Base-by-base conservation (phyloP, 371 early-diverging fungal species). In the Mycotypha africana region DNA sequence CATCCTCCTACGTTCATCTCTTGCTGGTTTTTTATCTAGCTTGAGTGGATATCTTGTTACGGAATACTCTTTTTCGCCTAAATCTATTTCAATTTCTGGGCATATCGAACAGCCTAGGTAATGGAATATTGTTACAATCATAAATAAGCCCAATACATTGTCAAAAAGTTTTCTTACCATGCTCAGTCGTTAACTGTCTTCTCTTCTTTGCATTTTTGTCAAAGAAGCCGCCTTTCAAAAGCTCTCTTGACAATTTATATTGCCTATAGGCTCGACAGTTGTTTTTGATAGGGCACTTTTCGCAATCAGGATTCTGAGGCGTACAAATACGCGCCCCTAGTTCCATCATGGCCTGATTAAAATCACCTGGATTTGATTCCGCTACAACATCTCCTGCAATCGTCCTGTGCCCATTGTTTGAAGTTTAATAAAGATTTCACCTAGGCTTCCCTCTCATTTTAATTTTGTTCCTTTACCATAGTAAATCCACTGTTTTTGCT, bases 321-420 rank as follows among this genome's bases (percentile, higher is more conserved):
- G 85, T 86, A 57, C 92, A 92, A 0, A 92, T 58, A n/a, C 76
- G 69, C 3, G 89, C 85, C 1, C 90, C 92, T 2, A 89, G 60
- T 51, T 92, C 92, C 92, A 92, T 92, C 42, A 89, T 38, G 3
- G 87, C 86, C 51, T 92, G 89, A 51, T 92, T 92, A 48, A 84
- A 89, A 42, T 88, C 82, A 11, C 92, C 92, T 3, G 89, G 87
- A 2, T 79, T 63, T 9, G 56, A 49, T 10, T 56, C 44, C 19
- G 78, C 70, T 6, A 89, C 67, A 11, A 86, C 38, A n/a, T 51
- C 51, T 22, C 60, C 66, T 2, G 90, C 87, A 17, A 84, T 62
- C 9, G 64, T 54, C 84, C 85, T 80, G n/a, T n/a, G n/a, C n/a
- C n/a, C n/a, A n/a, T n/a, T n/a, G n/a, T n/a, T n/a, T n/a, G n/a